A percentile compares a stretch with the other conserved stretches of the same genome.
phyloP scores from a whole-genome alignment of 345 rosid species.

The Brassica juncea region DNA sequence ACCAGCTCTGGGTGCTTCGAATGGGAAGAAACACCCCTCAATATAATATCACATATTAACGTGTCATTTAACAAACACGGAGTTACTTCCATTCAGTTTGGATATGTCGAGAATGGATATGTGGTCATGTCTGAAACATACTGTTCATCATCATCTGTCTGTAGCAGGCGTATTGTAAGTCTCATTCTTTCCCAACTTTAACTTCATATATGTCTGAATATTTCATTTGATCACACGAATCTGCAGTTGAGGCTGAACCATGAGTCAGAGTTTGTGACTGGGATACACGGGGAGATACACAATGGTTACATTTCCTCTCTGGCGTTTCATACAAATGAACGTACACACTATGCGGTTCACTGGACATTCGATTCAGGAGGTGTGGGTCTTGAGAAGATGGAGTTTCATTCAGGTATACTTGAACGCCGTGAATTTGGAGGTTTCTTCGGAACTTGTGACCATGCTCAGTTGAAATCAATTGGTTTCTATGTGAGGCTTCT shows the following conservation, averaged over 20 bases:
- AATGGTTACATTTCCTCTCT: not conserved
- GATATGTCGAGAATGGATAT: not conserved
- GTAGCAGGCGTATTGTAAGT: not conserved
- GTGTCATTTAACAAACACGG: not conserved
- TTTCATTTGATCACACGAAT: not conserved
- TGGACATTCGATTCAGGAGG: not conserved
- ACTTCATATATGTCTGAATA: not conserved
- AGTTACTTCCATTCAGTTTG: not conserved
- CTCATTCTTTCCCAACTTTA: not conserved
- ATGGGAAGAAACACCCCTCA: not conserved
- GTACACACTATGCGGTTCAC: not conserved
- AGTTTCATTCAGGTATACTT: not conserved
- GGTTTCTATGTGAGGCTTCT: not conserved
- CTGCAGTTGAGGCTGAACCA: conserved; percentile 19
- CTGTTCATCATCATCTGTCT: not conserved
- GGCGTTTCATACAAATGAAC: conserved; percentile 20
- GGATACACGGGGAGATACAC: not conserved
- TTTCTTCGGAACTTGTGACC: not conserved
- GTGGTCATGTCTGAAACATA: not conserved
- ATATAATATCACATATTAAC: not conserved
- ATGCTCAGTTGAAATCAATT: not conserved
- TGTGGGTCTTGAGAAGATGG: not conserved
- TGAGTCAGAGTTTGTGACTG: conserved; percentile 18
- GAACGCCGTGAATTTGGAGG: not conserved
- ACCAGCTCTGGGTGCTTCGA: not conserved